phyloP scores from a whole-genome alignment of 176 grass and related monocot genomes.

The Aegilops longissima region DNA sequence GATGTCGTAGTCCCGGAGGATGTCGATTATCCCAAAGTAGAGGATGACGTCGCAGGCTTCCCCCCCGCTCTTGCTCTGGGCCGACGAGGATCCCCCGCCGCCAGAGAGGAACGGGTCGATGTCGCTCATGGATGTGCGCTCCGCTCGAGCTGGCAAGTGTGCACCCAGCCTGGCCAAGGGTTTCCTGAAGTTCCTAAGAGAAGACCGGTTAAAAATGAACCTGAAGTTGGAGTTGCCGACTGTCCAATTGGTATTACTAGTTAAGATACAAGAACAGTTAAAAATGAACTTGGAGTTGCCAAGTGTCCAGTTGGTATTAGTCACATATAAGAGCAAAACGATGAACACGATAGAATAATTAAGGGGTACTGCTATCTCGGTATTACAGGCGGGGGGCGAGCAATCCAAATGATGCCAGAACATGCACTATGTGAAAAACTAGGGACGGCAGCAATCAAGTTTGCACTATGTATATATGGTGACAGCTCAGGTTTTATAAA shows the following conservation, averaged over 20 bases:
- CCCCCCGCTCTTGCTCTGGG: constrained; percentile 11
- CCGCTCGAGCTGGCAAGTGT: constrained; percentile 77
- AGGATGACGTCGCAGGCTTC: constrained; percentile 48
- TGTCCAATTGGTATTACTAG: background rate
- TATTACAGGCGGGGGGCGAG: constrained; percentile 35
- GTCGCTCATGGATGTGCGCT: constrained; percentile 42
- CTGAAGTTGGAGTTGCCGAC: background rate
- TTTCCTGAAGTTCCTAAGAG: constrained; percentile 51
- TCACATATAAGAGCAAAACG: constrained; percentile 3
- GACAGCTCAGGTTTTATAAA: constrained; percentile 14
- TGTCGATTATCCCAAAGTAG: constrained; percentile 76
- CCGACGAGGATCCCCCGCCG: constrained; percentile 36
- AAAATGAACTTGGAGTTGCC: background rate
- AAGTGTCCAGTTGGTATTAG: background rate
- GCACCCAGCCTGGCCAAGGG: constrained; percentile 59
- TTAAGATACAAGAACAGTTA: background rate
- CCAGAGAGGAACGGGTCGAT: constrained; percentile 47
- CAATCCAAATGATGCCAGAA: constrained; percentile 42
- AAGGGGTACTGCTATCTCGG: background rate
- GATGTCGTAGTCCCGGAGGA: constrained; percentile 55
- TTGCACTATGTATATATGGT: constrained; percentile 42
- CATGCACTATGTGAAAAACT: constrained; percentile 26
- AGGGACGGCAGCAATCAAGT: constrained; percentile 31
- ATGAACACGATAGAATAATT: constrained; percentile 19
- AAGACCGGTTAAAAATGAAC: constrained; percentile 9